Conservation (phyloP, 441 rosid species). For the Eutrema salsugineum region DNA sequence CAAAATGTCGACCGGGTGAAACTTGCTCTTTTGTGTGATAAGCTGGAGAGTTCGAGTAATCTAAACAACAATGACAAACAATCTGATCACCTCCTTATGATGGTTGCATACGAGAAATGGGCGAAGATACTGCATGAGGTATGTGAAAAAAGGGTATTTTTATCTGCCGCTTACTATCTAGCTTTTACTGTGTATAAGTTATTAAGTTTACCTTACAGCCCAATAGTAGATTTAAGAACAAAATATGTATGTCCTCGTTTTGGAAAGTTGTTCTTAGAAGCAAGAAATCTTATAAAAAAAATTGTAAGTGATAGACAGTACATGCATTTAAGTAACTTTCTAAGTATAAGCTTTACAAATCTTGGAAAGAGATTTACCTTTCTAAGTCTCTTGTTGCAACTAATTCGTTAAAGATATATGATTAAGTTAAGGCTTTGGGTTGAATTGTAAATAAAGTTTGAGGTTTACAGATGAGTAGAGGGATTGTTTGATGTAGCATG, state of each 20-base stretch:
- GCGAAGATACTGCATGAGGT: conserved; percentile 74
- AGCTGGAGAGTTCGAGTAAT: conserved; percentile 49
- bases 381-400: not conserved
- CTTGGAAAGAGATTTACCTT: not conserved
- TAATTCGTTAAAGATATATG: not conserved
- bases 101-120: conserved; percentile 85
- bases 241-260: not conserved
- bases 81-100: conserved; percentile 86
- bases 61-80: conserved; percentile 49
- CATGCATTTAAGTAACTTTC: not conserved
- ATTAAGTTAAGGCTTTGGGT: not conserved
- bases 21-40: conserved; percentile 60
- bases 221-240: not conserved
- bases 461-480: not conserved
- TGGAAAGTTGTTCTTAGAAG: not conserved
- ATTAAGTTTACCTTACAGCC: not conserved
- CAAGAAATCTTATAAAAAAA: not conserved
- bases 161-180: not conserved
- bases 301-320: not conserved
- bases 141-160: conserved; percentile 15
- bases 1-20: conserved; percentile 81
- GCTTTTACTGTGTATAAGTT: too few relatives aligned
- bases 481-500: conserved; percentile 5
- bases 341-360: too few relatives aligned
- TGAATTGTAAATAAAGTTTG: not conserved